These are phyloP conservation scores for Darksidea phi DNA, from an alignment of 495 filamentous ascomycete genomes.

Conservation along the genomic window DNA sequence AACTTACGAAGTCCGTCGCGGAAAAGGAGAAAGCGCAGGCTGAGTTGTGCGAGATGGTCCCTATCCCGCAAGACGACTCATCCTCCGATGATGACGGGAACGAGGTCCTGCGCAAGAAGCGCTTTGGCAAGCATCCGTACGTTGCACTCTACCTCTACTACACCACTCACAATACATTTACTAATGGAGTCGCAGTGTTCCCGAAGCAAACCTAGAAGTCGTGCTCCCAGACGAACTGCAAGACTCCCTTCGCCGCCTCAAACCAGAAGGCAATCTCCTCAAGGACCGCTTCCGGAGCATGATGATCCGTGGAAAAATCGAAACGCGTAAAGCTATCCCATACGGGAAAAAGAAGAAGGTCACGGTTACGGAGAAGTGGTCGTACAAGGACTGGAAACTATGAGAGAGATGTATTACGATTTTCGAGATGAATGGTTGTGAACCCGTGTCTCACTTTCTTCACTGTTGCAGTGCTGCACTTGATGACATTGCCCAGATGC, in stretches of 20 bases:
- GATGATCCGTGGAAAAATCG: constrained; percentile 83
- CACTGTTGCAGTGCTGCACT: no score
- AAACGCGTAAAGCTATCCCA: constrained; percentile 70
- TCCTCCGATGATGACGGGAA: constrained; percentile 52
- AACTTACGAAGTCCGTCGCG: constrained; percentile 62
- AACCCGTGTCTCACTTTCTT: no score
- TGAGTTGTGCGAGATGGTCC: constrained; percentile 34
- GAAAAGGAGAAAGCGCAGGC: constrained; percentile 53
- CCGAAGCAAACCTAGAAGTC: constrained; percentile 78
- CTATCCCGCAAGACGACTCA: constrained; percentile 50
- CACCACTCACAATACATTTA: not conserved
- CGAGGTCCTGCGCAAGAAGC: constrained; percentile 65
- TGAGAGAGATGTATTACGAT: not conserved
- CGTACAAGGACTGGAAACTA: constrained; percentile 86
- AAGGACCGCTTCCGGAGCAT: constrained; percentile 89
- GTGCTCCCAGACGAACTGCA: constrained; percentile 91
- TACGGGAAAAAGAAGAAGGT: constrained; percentile 76
- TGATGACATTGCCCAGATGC: no score
- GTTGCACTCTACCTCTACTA: constrained; percentile 33
- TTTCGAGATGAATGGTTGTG: no score
- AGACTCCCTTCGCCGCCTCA: constrained; percentile 82
- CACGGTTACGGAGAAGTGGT: constrained; percentile 90
- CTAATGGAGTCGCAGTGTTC: constrained; percentile 52
- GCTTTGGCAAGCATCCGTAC: constrained; percentile 70
- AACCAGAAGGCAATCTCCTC: constrained; percentile 90